phyloP scores from a whole-genome alignment of 2,329 filamentous ascomycete genomes.

The Cytospora schulzeri region DNA sequence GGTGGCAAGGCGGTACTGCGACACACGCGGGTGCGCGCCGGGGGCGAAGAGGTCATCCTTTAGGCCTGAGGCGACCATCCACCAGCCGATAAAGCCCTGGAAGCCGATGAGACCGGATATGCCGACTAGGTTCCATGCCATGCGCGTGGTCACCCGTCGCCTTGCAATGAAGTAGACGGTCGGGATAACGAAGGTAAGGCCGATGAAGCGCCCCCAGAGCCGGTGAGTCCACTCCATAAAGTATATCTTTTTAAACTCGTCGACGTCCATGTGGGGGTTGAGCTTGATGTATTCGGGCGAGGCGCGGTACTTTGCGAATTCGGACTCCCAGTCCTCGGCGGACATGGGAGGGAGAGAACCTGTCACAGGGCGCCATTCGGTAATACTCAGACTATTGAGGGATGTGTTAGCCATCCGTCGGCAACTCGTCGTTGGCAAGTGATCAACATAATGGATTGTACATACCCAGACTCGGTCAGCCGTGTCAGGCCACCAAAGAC shows the following conservation, averaged over 20 bases:
- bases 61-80: slow-evolving; percentile 98
- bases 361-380: slow-evolving; percentile 97
- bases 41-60: slow-evolving; percentile 94
- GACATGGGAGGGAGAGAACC: slow-evolving; percentile 84
- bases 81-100: slow-evolving; percentile 96
- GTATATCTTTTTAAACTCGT: slow-evolving; percentile 98
- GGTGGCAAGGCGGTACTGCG: slow-evolving; percentile 87
- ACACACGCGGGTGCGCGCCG: slow-evolving; percentile 87
- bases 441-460: background rate
- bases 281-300: slow-evolving; percentile 92
- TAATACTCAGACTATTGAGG: slow-evolving; percentile 79
- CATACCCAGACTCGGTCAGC: slow-evolving; percentile 92
- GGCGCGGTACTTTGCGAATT: slow-evolving; percentile 88
- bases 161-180: slow-evolving; percentile 85
- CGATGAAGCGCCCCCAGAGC: slow-evolving; percentile 90
- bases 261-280: slow-evolving; percentile 89
- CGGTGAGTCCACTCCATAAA: slow-evolving; percentile 99
- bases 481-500: slow-evolving; percentile 92
- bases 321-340: slow-evolving; percentile 81
- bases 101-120: slow-evolving; percentile 91
- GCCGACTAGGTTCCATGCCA: slow-evolving; percentile 76
- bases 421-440: too few species aligned
- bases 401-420: slow-evolving; percentile 27
- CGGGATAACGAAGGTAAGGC: slow-evolving; percentile 84
- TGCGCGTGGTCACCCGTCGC: slow-evolving; percentile 73